Percentiles rank a stretch among this genome's conserved stretches.
Conservation (phyloP, 345 rosid genomes). For the Rhodomyrtus tomentosa region DNA sequence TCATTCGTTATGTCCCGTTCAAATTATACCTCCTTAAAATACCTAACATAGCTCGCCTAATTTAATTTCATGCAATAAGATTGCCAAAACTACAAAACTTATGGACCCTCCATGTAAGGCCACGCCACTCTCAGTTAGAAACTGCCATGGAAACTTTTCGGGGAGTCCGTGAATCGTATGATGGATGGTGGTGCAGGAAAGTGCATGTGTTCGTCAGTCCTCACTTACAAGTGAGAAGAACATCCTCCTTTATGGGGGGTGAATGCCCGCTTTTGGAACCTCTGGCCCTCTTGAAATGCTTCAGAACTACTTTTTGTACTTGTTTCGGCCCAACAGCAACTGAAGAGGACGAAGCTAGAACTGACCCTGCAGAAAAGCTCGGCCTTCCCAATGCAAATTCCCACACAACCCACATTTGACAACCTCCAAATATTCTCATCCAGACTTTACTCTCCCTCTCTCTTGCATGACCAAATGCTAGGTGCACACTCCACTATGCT, state of each 20-base stretch:
- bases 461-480: not conserved
- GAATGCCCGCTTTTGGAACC: not conserved
- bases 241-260: not conserved
- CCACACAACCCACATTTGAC: not conserved
- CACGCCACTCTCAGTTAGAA: not conserved
- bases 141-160: not conserved
- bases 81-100: not conserved
- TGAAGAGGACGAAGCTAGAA: not conserved
- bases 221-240: not conserved
- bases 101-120: not conserved
- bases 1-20: not conserved
- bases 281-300: not conserved
- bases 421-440: not conserved
- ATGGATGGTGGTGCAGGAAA: not conserved
- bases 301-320: not conserved
- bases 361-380: not conserved
- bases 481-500: not conserved
- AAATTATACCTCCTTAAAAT: not conserved
- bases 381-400: not conserved
- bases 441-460: not conserved
- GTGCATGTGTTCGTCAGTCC: not conserved
- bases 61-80: not conserved
- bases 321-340: not conserved
- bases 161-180: not conserved
- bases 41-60: not conserved